Evolutionary conservation across 345 rosid genomes (phyloP).

Genomic region (Psidium friedrichsthalianum): DNA sequence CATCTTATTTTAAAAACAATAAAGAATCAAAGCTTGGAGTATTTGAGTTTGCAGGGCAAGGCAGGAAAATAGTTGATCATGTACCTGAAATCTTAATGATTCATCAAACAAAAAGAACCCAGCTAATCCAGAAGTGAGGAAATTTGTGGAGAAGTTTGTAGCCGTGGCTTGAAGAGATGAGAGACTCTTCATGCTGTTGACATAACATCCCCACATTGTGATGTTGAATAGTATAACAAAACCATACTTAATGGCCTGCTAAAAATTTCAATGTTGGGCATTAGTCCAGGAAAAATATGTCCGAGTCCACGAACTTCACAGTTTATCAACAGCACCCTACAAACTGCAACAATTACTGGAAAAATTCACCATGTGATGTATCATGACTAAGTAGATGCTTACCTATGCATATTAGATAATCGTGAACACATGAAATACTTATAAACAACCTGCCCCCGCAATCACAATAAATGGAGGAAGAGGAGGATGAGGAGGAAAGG

Average conservation of each 20-base stretch:
- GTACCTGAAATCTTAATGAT: slow-evolving; percentile 44
- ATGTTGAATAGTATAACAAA: slow-evolving; percentile 55
- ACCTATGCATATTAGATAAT: background rate
- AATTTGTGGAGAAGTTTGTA: slow-evolving; percentile 77
- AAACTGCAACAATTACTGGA: background rate
- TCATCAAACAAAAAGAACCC: slow-evolving; percentile 70
- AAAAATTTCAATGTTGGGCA: background rate
- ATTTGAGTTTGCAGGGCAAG: background rate
- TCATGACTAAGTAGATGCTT: background rate
- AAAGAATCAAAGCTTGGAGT: background rate
- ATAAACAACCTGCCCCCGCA: background rate
- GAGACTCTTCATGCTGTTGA: slow-evolving; percentile 81
- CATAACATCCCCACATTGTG: slow-evolving; percentile 89
- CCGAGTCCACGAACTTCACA: background rate
- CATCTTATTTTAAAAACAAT: background rate
- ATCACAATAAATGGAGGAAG: background rate
- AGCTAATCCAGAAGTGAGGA: slow-evolving; percentile 73
- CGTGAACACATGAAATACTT: background rate
- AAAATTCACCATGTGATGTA: background rate
- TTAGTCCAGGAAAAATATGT: background rate
- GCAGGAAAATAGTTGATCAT: background rate
- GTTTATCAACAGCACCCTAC: background rate
- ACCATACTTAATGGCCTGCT: slow-evolving; percentile 49
- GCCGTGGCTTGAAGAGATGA: slow-evolving; percentile 84
- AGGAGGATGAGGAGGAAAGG: background rate